Base-by-base conservation (phyloP, 2,329 filamentous ascomycete species). In the Ceratocystis diversiconidia region DNA sequence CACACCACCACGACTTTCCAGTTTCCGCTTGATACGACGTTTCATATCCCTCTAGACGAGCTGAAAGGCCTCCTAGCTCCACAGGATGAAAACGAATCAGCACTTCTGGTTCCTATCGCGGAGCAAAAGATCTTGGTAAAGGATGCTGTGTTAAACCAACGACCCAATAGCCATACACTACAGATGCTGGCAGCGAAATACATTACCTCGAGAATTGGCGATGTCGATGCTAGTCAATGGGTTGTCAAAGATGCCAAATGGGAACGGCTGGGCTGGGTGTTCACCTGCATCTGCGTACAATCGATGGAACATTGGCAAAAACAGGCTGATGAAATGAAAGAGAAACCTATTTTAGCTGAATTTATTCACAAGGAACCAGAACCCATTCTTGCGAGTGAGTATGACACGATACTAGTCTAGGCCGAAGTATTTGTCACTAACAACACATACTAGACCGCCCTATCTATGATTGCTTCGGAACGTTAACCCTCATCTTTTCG, bases 401-500 rank as follows among this genome's bases (percentile, higher is more conserved):
- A 22, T 22, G 55, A 7, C 43, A n/a, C 62, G 43, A 32, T 19
- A n/a, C 1, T 28, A n/a, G 8, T 63, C 19, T 22, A 1, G 36
- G 28, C 3, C 65, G 1, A 41, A 36, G 19, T 32, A 19, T 67
- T 61, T 62, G 65, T 70, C 22, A 70, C 68, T 68, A 19, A 52
- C 32, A 63, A 63, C 4, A 19, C 22, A 36, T n/a, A 32, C 17
- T 68, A 82, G 80, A 73, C 32, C 80, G 82, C 15, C 82, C 82
- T 63, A 82, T 82, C 0, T 85, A 84, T 68, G 81, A 85, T 69
- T 85, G 82, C 67, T 77, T 79, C 46, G 82, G 82, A 19, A 74
- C 75, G 0, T 71, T 84, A 19, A 75, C 73, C 1, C 75, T 85
- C 55, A 71, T 75, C 0, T 84, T 85, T 68, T 76, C 77, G 5